phyloP scores from a whole-genome alignment of 75 land plant genomes.

The Larix kaempferi region DNA sequence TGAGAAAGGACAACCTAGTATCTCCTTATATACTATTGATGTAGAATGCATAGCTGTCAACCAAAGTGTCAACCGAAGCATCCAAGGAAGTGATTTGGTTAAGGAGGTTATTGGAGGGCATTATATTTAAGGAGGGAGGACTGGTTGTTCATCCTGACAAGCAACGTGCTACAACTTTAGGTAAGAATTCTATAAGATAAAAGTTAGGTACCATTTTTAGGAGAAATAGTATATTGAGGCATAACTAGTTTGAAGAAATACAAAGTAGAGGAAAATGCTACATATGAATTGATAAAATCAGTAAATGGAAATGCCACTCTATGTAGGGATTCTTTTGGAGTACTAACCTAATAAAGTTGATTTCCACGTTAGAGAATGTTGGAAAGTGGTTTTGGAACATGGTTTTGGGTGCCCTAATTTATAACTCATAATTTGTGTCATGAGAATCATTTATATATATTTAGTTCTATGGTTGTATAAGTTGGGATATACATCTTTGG shows the following conservation, averaged over 20 bases:
- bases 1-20: neutral
- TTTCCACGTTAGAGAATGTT: neutral
- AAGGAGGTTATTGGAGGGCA: neutral
- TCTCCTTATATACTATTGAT: neutral
- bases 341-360: no score
- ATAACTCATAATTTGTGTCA: no score
- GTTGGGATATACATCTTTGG: no score
- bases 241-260: neutral
- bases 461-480: no score
- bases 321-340: neutral
- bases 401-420: no score
- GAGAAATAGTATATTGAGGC: neutral
- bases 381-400: no score
- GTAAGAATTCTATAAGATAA: no score
- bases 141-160: no score
- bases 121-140: neutral
- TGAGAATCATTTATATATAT: no score
- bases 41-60: neutral
- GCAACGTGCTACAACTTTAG: no score
- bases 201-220: neutral
- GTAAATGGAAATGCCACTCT: neutral
- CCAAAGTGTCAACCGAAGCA: no score
- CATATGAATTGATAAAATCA: neutral
- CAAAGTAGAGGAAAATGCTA: neutral
- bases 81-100: neutral